Base-by-base conservation (phyloP, 106 monocot species). In the Allium sativum region DNA sequence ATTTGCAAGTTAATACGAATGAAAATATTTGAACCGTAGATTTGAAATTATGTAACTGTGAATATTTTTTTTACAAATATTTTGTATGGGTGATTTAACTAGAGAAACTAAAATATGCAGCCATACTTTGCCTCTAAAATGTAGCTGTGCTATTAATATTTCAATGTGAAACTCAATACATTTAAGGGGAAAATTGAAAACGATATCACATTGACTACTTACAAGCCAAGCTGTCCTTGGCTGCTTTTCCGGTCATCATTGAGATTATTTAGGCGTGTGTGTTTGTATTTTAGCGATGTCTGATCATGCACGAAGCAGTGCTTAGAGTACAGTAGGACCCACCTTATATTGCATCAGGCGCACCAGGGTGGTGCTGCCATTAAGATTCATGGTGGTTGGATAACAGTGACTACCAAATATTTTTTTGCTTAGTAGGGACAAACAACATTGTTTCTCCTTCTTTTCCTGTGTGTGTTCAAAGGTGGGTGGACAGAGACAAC, bases 371-470 rank as follows among this genome's bases (percentile, higher is more conserved):
- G 62, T 72, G 62, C 46, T 31, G 40, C 62, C 73, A 78, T 73
- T 72, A 48, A 78, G 54, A 44, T 17, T 18, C 13, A 40, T 48
- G 55, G 44, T 78, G 73, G 61, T 63, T 67, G 73, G 72, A 44
- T 52, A 73, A 78, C 62, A 73, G 78, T 78, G 78, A 78, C 73
- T 56, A 61, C 57, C 78, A 78, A 72, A 68, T 64, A 18, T 31
- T 31, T 31, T 31, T 31, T 31, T 31, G 31, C 31, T 5, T 31
- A 13, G 6, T 12, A 45, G 19, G 65, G 48, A 58, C 48, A 13
- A 31, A 31, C 31, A 31, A 31, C 31, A 31, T 31, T 31, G 31
- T 31, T 31, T 31, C 31, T 31, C 31, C 5, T 5, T 31, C 31
- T 31, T 31, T 31, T 31, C 63, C 20, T 45, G 21, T 63, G 63